Conservation (phyloP, 202 grass and related monocot species). For the Eragrostis tef region DNA sequence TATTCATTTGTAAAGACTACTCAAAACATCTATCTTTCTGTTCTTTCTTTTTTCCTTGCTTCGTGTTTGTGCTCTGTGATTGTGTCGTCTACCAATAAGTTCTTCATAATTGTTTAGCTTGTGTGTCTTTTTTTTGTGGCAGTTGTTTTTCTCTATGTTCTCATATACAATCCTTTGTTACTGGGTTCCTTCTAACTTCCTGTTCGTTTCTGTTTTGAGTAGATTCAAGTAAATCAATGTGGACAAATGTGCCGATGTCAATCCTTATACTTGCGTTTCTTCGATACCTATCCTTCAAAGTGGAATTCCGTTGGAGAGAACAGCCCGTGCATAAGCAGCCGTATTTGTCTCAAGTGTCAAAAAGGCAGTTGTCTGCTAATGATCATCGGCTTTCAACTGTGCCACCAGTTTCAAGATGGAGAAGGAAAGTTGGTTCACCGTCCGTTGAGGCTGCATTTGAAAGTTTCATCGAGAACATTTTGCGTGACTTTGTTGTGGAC, state of each 20-base stretch:
- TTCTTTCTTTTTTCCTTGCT: not conserved
- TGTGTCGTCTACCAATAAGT: constrained; percentile 22
- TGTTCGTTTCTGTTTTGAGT: constrained; percentile 48
- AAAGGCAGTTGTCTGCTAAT: constrained; percentile 69
- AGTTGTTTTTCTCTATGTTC: constrained; percentile 21
- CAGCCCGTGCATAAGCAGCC: constrained; percentile 65
- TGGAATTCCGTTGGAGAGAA: constrained; percentile 79
- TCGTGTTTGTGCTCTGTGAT: not conserved
- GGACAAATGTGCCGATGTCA: constrained; percentile 98
- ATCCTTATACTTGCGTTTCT: constrained; percentile 85
- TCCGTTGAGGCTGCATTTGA: constrained; percentile 79
- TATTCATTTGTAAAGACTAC: not conserved
- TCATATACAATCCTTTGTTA: constrained; percentile 13
- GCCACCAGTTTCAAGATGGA: constrained; percentile 79
- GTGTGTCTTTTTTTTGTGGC: not conserved
- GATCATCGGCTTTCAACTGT: constrained; percentile 72
- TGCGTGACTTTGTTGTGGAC: constrained; percentile 91
- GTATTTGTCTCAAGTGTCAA: constrained; percentile 74
- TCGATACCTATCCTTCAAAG: constrained; percentile 82
- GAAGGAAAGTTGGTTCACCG: constrained; percentile 84
- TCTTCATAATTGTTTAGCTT: constrained; percentile 12
- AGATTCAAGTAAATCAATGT: constrained; percentile 99
- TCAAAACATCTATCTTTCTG: not conserved
- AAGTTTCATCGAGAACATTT: constrained; percentile 82
- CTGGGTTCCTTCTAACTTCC: constrained; percentile 7